phyloP scores from a whole-genome alignment of 2,329 filamentous ascomycete species.

The Pezicula neosporulosa region DNA sequence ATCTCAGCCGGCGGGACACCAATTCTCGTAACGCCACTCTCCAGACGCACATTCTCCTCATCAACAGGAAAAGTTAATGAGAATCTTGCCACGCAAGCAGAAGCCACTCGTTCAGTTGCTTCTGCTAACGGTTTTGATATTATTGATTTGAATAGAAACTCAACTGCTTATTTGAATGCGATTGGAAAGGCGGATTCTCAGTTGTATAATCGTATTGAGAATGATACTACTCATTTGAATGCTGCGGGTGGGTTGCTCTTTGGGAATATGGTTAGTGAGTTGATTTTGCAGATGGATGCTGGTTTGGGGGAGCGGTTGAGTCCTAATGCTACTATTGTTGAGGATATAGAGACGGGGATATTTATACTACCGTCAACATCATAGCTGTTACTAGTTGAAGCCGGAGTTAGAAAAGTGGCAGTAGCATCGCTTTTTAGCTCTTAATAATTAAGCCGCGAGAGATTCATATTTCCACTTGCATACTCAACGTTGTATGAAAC shows the following conservation, averaged over 20 bases:
- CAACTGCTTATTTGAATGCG: slow-evolving; percentile 39
- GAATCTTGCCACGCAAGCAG: slow-evolving; percentile 35
- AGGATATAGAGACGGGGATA: slow-evolving; percentile 9
- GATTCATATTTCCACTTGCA: no score
- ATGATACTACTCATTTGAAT: slow-evolving; percentile 48
- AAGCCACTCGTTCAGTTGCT: slow-evolving; percentile 37
- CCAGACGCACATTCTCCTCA: slow-evolving; percentile 38
- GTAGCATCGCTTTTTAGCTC: no score
- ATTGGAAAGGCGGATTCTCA: slow-evolving; percentile 39
- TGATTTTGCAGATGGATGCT: slow-evolving; percentile 20
- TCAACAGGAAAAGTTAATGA: slow-evolving; percentile 32
- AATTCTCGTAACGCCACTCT: slow-evolving; percentile 44
- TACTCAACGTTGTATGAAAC: no score
- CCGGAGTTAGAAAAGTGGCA: no score
- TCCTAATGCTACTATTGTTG: slow-evolving; percentile 9
- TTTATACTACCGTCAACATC: slow-evolving; percentile 7
- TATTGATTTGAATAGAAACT: slow-evolving; percentile 42
- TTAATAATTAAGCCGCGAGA: no score
- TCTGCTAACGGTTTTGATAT: slow-evolving; percentile 24
- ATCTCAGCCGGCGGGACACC: slow-evolving; percentile 27
- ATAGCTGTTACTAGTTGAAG: no score
- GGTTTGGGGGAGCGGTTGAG: slow-evolving; percentile 2
- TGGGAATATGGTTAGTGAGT: slow-evolving; percentile 40
- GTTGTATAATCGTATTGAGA: slow-evolving; percentile 37
- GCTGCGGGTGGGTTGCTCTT: slow-evolving; percentile 40